Base-by-base conservation (phyloP, 768 basidiomycete species). In the Lactarius sp. region DNA sequence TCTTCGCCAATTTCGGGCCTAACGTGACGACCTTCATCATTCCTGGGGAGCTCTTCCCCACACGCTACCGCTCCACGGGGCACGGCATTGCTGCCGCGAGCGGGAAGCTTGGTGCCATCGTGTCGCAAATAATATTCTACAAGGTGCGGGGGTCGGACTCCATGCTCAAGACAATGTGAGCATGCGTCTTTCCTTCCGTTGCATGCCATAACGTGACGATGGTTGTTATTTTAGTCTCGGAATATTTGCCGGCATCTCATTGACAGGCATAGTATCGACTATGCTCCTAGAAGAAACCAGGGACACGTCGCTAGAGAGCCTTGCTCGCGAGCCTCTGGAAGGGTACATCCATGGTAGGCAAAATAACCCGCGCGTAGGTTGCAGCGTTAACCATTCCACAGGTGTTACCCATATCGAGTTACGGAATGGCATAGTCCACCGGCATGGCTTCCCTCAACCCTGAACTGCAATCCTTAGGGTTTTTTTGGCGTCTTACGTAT, bases 81-180 rank as follows among this genome's bases (percentile, higher is more conserved):
- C 78, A 79, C 63, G 80, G 79, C 18, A 74, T 80, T 64, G 73
- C 76, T 1, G 79, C 79, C 1, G 79, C 78, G 1, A 70, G 70
- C 47, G 79, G 79, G 41, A 80, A 80, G 65, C 52, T 74, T 37
- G 80, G 80, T n/a, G 78, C 79, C 41, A 75, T 81, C 71, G 61
- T 78, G 41, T 71, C 78, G 1, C 74, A 75, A 56, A 64, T 78
- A 51, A 75, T 69, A 12, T 76, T 79, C 67, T 77, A 76, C 20
- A 44, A 65, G 27, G 70, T 52, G 49, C 2, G 14, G 36, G 0
- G 1, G 16, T 69, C 46, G n/a, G 58, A 62, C 47, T 53, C 54
- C 73, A 18, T 69, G 56, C 62, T 76, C 47, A 67, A 69, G n/a
- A 70, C 72, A 62, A 70, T 75, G 76, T 76, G 46, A 56, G 75